A percentile compares a stretch with the other conserved stretches of the same genome.
Conservation (phyloP, 2,329 filamentous ascomycete genomes). For the Sphaceloma murrayae region DNA sequence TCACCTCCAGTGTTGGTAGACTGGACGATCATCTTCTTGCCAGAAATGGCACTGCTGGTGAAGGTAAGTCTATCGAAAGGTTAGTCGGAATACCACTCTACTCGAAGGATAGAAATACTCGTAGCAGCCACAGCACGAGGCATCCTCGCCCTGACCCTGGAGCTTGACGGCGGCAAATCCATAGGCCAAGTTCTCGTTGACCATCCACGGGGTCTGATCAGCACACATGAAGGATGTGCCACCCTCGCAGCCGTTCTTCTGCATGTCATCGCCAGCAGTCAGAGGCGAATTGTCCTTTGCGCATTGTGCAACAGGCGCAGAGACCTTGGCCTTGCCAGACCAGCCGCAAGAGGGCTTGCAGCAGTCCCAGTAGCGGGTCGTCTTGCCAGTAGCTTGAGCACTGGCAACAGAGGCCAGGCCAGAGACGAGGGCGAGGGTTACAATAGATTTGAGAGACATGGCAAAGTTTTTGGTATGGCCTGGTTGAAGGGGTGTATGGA, state of each 20-base stretch:
- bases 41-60: conserved; percentile 44
- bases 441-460: conserved; percentile 22
- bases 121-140: conserved; percentile 61
- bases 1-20: conserved; percentile 54
- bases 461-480: neutral
- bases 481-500: conserved; percentile 10
- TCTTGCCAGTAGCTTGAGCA: conserved; percentile 25
- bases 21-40: conserved; percentile 56
- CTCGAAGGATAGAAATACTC: conserved; percentile 28
- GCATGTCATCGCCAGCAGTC: conserved; percentile 35
- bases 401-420: conserved; percentile 21
- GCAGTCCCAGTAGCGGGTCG: conserved; percentile 49
- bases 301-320: conserved; percentile 45
- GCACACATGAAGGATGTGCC: conserved; percentile 53
- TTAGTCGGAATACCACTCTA: neutral
- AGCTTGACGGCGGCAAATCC: conserved; percentile 56
- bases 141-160: conserved; percentile 45
- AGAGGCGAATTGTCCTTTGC: conserved; percentile 47
- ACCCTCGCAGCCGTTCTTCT: conserved; percentile 42
- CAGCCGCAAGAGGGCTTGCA: conserved; percentile 60
- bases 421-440: conserved; percentile 23
- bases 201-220: conserved; percentile 52
- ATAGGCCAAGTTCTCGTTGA: conserved; percentile 45
- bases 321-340: conserved; percentile 47
- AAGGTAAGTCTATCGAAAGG: conserved; percentile 42